Conservation (phyloP, 768 basidiomycete genomes). For the Auriscalpium orientale region DNA sequence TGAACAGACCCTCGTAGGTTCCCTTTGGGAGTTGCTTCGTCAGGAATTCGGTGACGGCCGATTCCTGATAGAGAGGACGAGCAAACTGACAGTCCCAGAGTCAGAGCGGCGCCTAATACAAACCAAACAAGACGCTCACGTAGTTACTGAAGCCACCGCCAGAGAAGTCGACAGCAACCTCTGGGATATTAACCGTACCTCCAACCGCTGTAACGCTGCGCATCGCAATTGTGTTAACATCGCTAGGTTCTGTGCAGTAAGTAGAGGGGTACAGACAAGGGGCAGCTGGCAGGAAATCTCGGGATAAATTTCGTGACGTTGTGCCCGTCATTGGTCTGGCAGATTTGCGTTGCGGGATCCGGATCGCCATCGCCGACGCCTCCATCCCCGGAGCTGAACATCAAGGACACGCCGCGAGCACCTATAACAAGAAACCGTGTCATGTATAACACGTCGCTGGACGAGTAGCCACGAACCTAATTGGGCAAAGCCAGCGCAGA, state of each 20-base stretch:
- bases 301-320: conserved; percentile 46
- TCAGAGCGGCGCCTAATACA: background rate
- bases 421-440: conserved; percentile 28
- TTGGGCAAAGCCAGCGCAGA: conserved; percentile 57
- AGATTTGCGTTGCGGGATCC: conserved; percentile 45
- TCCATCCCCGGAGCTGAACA: conserved; percentile 59
- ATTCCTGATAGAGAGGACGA: conserved; percentile 47
- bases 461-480: conserved; percentile 34
- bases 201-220: conserved; percentile 66
- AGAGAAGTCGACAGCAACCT: conserved; percentile 53
- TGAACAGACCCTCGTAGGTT: conserved; percentile 49
- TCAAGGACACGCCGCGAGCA: conserved; percentile 46
- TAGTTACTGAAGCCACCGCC: conserved; percentile 72
- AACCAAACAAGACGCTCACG: conserved; percentile 28
- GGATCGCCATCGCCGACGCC: conserved; percentile 56
- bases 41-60: conserved; percentile 36
- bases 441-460: background rate
- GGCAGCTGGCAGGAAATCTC: conserved; percentile 51
- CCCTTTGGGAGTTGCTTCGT: conserved; percentile 32
- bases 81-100: conserved; percentile 29
- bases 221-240: background rate
- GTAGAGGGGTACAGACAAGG: conserved; percentile 23
- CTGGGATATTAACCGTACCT: conserved; percentile 52
- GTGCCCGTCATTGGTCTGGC: conserved; percentile 50
- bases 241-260: background rate